These are phyloP conservation scores for Fragosphaeria purpurea DNA, from an alignment of 2,329 filamentous ascomycete genomes.

Conservation along the genomic window DNA sequence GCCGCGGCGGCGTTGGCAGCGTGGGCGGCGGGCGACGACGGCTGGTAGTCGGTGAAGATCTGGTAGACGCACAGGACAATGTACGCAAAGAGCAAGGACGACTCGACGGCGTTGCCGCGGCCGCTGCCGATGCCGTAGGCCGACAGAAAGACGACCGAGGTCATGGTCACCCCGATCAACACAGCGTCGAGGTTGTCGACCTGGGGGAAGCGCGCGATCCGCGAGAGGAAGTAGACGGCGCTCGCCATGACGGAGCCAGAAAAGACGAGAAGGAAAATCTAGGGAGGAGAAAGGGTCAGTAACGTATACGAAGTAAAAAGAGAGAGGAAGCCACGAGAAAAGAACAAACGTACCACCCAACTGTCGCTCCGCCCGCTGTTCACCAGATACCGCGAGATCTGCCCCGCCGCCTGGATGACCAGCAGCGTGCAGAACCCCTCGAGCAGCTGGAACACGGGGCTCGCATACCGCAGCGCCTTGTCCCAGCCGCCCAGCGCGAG, in stretches of 20 bases:
- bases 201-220: slow-evolving; percentile 85
- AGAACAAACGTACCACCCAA: slow-evolving; percentile 66
- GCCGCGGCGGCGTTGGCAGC: no score
- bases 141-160: slow-evolving; percentile 84
- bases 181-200: slow-evolving; percentile 88
- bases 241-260: slow-evolving; percentile 89
- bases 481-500: slow-evolving; percentile 82
- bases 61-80: slow-evolving; percentile 98
- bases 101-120: slow-evolving; percentile 89
- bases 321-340: neutral
- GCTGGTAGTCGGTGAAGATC: slow-evolving; percentile 96
- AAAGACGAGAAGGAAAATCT: slow-evolving; percentile 81
- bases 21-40: slow-evolving; percentile 36
- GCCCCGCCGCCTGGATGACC: slow-evolving; percentile 89
- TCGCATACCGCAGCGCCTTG: slow-evolving; percentile 77
- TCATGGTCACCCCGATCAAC: slow-evolving; percentile 85
- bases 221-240: slow-evolving; percentile 92
- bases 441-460: slow-evolving; percentile 83
- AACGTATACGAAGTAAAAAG: neutral
- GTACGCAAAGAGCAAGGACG: slow-evolving; percentile 90
- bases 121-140: slow-evolving; percentile 91
- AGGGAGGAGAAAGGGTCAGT: neutral
- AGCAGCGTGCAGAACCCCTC: slow-evolving; percentile 95
- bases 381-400: slow-evolving; percentile 90
- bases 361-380: slow-evolving; percentile 89